These are phyloP conservation scores for Talaromyces ruber DNA, from an alignment of 495 filamentous ascomycete genomes.

Conservation along the genomic window DNA sequence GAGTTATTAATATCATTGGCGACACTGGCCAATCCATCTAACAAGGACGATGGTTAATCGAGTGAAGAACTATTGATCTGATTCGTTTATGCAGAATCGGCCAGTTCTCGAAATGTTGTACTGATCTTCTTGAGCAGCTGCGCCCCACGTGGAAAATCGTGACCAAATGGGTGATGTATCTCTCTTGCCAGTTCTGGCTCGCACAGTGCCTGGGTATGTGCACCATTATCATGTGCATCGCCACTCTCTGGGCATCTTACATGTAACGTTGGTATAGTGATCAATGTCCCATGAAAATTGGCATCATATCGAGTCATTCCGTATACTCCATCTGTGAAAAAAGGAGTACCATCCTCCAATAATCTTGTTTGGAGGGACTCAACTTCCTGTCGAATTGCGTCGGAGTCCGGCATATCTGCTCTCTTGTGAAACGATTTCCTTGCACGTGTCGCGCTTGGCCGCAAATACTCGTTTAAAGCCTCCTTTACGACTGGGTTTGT, in stretches of 20 bases:
- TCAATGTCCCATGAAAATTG: constrained; percentile 1
- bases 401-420: background rate
- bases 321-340: constrained; percentile 1
- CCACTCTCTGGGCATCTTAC: constrained; percentile 1
- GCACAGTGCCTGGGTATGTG: background rate
- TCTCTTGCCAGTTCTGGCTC: background rate
- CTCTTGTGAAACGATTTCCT: background rate
- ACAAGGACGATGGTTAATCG: background rate
- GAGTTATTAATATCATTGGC: background rate
- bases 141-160: constrained; percentile 5
- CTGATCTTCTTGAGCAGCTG: background rate
- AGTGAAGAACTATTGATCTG: background rate
- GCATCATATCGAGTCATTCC: constrained; percentile 3
- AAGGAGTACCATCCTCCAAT: background rate
- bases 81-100: background rate
- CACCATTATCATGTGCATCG: background rate
- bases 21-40: background rate
- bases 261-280: constrained; percentile 1
- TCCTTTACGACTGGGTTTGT: background rate
- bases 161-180: background rate
- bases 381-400: background rate
- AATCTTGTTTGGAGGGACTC: background rate
- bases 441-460: background rate
- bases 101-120: background rate
- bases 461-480: background rate